A percentile compares a stretch with the other conserved stretches of the same genome.
Evolutionary conservation across 192 early-diverging fungal genomes (phyloP).

Genomic region (Mortierella antarctica): DNA sequence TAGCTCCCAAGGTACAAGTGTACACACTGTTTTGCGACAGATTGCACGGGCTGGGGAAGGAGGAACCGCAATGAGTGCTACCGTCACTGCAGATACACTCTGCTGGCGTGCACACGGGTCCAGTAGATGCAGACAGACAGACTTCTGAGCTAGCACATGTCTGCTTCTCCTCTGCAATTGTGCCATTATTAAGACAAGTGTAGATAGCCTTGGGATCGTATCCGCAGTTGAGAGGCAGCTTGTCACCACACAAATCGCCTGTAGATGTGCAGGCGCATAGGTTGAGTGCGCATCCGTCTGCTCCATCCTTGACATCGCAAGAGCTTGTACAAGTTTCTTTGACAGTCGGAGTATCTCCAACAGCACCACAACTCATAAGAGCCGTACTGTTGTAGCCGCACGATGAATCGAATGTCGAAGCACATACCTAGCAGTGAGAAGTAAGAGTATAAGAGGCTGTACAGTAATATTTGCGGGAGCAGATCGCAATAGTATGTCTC

Average conservation of each 20-base stretch:
- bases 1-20: not conserved
- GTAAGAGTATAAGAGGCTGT: not conserved
- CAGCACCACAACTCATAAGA: not conserved
- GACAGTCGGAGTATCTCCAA: not conserved
- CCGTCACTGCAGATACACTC: not conserved
- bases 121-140: not conserved
- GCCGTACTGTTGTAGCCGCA: not conserved
- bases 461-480: not conserved
- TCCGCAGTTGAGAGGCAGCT: not conserved
- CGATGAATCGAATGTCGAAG: not conserved
- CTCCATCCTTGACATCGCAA: not conserved
- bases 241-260: slow-evolving; percentile 4
- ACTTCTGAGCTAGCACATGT: not conserved
- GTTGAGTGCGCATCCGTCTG: slow-evolving; percentile 1
- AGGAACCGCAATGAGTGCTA: not conserved
- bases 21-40: not conserved
- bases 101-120: slow-evolving; percentile 3
- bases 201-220: slow-evolving; percentile 2
- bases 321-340: not conserved
- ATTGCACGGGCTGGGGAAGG: not conserved
- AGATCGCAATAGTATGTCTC: not conserved
- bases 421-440: not conserved
- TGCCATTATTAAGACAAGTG: not conserved
- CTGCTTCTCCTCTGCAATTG: not conserved
- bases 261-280: slow-evolving; percentile 5